Evolutionary conservation across 192 early-diverging fungal species (phyloP), one percentile per base, ranked within the genome.

Genomic region (Pecoramyces ruminantium): DNA sequence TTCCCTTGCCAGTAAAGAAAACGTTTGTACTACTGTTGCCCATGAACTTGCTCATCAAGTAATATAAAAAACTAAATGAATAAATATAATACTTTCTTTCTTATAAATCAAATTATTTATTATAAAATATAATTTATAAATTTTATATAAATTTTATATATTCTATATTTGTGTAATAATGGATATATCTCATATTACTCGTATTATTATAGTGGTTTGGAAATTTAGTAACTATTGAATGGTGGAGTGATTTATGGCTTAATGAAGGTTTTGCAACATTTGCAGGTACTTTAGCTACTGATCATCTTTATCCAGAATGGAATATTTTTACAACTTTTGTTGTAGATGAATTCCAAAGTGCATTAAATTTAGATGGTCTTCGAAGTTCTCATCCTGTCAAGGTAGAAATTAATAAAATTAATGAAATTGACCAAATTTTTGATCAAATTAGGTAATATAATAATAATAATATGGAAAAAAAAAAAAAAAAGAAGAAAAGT

Each of bases 231-330:
- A 97, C 96, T 12, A 96, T 95, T 93, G 92, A 94, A 83, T 97
- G 96, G 96, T 98, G 96, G 96, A 92, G 89, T 81, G 89, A 94
- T 83, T 86, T 97, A 77, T 98, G 96, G 96, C 88, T 98, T 82
- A 98, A 98, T 84, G 97, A 98, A 87, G 95, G 95, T 34, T 98
- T 98, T 86, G 97, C 97, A 30, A 97, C 97, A 12, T 98, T 96
- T 91, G 95, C 96, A 28, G 96, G 95, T 30, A 93, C 91, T 84
- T 83, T 96, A 79, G 95, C 95, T 28, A 92, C 93, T 17, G 95
- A 95, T 85, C 85, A 96, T 80, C 86, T 96, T 79, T 97, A 94
- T 89, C 97, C 97, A n/a, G 95, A 96, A 78, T 96, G 95, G 95
- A 91, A 96, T 83, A 88, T 95, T 30, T 98, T 95, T 94, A 96